phyloP scores from a whole-genome alignment of 2,329 filamentous ascomycete species.

The Venturia oleaginea region DNA sequence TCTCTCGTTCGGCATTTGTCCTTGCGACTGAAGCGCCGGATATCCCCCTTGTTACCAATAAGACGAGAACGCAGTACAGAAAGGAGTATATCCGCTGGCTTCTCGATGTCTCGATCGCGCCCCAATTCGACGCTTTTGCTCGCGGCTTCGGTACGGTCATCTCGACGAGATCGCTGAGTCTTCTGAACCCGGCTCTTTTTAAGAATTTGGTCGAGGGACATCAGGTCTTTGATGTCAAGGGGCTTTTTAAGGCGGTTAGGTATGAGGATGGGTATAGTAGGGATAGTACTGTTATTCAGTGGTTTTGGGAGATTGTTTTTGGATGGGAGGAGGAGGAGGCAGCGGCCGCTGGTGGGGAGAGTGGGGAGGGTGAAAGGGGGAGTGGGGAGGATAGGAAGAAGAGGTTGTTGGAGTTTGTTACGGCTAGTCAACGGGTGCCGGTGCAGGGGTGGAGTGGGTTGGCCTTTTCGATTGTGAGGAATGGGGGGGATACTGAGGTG shows the following conservation, averaged over 20 bases:
- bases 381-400: constrained; percentile 54
- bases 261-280: constrained; percentile 74
- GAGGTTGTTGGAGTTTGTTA: constrained; percentile 84
- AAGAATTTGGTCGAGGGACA: constrained; percentile 76
- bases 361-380: too few relatives aligned
- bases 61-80: constrained; percentile 70
- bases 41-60: constrained; percentile 68
- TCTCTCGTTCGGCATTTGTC: background rate
- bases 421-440: constrained; percentile 81
- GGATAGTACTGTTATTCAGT: constrained; percentile 57
- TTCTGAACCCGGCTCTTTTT: constrained; percentile 41
- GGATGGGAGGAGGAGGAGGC: constrained; percentile 38
- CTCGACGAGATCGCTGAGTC: constrained; percentile 55
- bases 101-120: constrained; percentile 64
- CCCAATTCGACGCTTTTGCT: constrained; percentile 73
- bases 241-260: constrained; percentile 54
- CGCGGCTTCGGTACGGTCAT: constrained; percentile 72
- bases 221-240: constrained; percentile 67
- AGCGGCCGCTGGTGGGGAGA: too few relatives aligned
- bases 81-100: constrained; percentile 79
- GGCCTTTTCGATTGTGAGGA: constrained; percentile 74
- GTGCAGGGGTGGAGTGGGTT: constrained; percentile 76
- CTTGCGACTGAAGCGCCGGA: background rate
- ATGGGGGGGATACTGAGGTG: constrained; percentile 51
- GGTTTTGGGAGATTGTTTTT: constrained; percentile 79